These are phyloP conservation scores for Hypoxylon fuscum DNA, from an alignment of 495 filamentous ascomycete species.

Conservation along the genomic window DNA sequence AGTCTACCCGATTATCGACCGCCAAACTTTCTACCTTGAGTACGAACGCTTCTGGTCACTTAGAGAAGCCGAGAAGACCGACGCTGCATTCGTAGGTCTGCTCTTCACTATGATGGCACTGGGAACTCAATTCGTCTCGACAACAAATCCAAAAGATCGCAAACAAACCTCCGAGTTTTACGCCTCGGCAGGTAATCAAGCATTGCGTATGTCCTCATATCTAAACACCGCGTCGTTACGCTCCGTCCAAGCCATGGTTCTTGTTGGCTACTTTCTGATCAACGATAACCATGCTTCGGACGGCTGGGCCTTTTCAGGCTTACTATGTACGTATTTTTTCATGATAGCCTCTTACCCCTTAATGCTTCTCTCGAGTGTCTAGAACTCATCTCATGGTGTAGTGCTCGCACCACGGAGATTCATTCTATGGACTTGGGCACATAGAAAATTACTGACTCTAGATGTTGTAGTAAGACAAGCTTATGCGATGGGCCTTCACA, in stretches of 20 bases:
- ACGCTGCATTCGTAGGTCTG: slow-evolving; percentile 69
- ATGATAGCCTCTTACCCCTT: background rate
- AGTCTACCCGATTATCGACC: slow-evolving; percentile 76
- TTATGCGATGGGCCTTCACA: slow-evolving; percentile 78
- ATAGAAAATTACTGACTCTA: slow-evolving; percentile 16
- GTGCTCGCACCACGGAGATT: background rate
- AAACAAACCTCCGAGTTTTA: slow-evolving; percentile 80
- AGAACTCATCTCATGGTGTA: background rate
- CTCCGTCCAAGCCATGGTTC: slow-evolving; percentile 77
- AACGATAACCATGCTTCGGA: slow-evolving; percentile 81
- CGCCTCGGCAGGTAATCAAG: slow-evolving; percentile 75
- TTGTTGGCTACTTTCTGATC: slow-evolving; percentile 78
- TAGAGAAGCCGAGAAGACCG: slow-evolving; percentile 59
- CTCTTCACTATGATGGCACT: slow-evolving; percentile 75
- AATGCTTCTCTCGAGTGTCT: background rate
- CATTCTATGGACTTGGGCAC: background rate
- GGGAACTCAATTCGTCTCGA: slow-evolving; percentile 74
- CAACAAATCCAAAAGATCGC: slow-evolving; percentile 62
- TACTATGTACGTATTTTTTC: slow-evolving; percentile 26
- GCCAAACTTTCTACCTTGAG: slow-evolving; percentile 71
- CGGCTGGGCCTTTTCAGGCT: slow-evolving; percentile 76
- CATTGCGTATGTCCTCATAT: slow-evolving; percentile 72
- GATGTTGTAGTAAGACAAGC: slow-evolving; percentile 67
- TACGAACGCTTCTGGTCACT: slow-evolving; percentile 76
- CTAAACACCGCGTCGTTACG: slow-evolving; percentile 70